Evolutionary conservation across 257 asterid genomes (phyloP), one percentile per base, ranked within the genome.

Genomic region (Primulina tabacum): DNA sequence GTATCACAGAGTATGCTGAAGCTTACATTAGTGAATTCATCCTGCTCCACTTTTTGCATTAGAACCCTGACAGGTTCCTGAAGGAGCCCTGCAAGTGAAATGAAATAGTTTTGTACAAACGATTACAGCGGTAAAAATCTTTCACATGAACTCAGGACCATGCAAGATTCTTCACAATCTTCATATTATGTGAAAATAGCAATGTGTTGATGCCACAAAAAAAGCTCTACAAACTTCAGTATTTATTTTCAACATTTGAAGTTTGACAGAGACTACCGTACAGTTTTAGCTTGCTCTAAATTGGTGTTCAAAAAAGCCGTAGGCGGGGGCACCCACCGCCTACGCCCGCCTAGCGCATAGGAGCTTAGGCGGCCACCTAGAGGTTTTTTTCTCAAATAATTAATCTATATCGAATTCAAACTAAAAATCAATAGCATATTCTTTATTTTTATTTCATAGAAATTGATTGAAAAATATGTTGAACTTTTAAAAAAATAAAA

Each of bases 21-120:
- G 65, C 75, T 33, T 81, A 93, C 99, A 92, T 83, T 91, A 67
- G 88, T 66, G 73, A 89, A 86, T 67, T 84, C 90, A 74, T 77
- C 87, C 1, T 88, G 84, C 82, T 94, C 97, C 72, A 82, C 84
- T 73, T 78, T 86, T 77, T 94, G 82, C 92, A 94, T 91, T 73
- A 91, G 74, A 73, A 71, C 88, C 81, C 92, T 87, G 71, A 90
- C 89, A 74, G 97, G 77, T 82, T 91, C 96, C 70, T 77, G 76
- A 66, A 89, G 90, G 30, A 94, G 93, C 65, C 92, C 99, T 93
- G 90, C 76, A 79, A 71, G 67, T 62, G 37, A 38, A 34, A 62
- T 17, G 29, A n/a, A 65, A 75, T 28, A 68, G 64, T 38, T 33
- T 34, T 60, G 57, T 32, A 67, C 62, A 40, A 58, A 67, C 53